A percentile compares a stretch with the other conserved stretches of the same genome.
Evolutionary conservation across 805 yeast species (phyloP).

Genomic region (Candida patagonica): DNA sequence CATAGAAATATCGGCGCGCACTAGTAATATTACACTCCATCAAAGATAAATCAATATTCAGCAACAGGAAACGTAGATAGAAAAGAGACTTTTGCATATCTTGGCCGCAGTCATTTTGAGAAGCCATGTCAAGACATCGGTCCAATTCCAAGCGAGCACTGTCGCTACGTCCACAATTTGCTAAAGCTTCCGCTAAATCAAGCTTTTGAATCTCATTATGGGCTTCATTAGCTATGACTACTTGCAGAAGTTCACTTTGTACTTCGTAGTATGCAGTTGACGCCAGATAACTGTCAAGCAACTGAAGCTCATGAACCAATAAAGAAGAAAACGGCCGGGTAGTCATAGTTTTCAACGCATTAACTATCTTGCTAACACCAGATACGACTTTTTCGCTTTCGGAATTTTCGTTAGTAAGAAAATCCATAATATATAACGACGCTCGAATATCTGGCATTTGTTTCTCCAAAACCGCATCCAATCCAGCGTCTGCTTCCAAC

Average conservation of each 20-base stretch:
- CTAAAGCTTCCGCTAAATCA: not conserved
- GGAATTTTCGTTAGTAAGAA: no score
- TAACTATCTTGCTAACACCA: no score
- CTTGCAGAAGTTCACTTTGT: not conserved
- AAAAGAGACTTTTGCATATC: not conserved
- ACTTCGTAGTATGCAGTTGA: not conserved
- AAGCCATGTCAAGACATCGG: not conserved
- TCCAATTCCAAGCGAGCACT: not conserved
- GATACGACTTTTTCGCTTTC: no score
- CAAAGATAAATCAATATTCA: not conserved
- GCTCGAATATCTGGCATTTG: no score
- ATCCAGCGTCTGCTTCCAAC: no score
- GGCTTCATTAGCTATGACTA: not conserved
- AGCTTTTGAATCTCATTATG: not conserved
- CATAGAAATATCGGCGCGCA: not conserved
- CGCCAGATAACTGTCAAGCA: not conserved
- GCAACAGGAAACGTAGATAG: not conserved
- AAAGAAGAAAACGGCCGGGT: not conserved
- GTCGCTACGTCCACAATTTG: not conserved
- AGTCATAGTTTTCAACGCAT: no score
- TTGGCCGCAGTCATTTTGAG: not conserved
- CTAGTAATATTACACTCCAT: not conserved
- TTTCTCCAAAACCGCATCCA: no score
- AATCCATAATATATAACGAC: no score
- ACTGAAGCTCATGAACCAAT: not conserved